A percentile compares a stretch with the other conserved stretches of the same genome.
Evolutionary conservation across 176 grass and related monocot genomes (phyloP).

Genomic region (Eragrostis curvula): DNA sequence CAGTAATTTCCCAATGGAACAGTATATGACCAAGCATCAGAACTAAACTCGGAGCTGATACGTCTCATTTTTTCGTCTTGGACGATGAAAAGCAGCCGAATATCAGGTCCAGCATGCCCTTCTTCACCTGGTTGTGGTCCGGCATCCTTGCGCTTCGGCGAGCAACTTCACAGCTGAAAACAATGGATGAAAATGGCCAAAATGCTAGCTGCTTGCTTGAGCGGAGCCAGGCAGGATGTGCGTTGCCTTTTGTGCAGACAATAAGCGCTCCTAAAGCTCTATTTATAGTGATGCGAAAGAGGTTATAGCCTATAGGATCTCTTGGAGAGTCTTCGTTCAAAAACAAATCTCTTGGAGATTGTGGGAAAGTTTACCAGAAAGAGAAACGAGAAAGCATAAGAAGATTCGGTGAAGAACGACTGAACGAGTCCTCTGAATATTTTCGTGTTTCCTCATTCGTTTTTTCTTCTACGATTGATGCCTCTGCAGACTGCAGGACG

Average conservation of each 20-base stretch:
- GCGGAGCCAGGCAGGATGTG: background rate
- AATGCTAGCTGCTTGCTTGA: background rate
- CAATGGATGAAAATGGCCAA: background rate
- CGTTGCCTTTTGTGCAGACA: background rate
- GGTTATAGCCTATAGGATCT: no score
- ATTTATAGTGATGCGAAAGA: background rate
- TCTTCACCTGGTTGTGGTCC: constrained; percentile 43
- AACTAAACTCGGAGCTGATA: no score
- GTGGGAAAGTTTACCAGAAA: constrained; percentile 1
- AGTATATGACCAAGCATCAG: no score
- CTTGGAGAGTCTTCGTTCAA: background rate
- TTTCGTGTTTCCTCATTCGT: background rate
- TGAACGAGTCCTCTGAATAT: constrained; percentile 2
- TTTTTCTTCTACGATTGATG: background rate
- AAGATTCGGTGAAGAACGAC: constrained; percentile 27
- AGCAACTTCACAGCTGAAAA: background rate
- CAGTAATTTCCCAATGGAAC: background rate
- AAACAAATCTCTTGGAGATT: background rate
- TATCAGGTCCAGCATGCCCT: constrained; percentile 14
- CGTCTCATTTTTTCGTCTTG: background rate
- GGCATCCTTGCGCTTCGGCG: background rate
- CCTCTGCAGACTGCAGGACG: background rate
- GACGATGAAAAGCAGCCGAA: constrained; percentile 31
- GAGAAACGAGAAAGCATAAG: background rate
- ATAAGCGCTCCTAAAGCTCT: background rate